phyloP scores from a whole-genome alignment of 83 land plant species.

The Picea abies region DNA sequence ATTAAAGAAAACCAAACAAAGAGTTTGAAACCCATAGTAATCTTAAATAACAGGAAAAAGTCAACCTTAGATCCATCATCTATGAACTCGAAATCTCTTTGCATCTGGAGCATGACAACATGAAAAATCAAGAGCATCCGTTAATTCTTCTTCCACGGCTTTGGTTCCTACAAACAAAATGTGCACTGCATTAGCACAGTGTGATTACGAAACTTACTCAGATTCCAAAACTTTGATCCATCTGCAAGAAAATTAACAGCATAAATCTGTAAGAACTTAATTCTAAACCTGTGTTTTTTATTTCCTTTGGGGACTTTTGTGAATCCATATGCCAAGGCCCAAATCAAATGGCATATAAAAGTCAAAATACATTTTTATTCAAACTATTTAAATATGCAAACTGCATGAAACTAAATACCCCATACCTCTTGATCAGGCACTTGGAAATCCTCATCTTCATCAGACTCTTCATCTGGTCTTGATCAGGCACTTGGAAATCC shows the following conservation, averaged over 20 bases:
- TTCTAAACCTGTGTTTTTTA: slow-evolving; percentile 35
- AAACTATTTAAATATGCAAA: too few species aligned
- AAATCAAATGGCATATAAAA: neutral
- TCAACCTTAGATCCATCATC: slow-evolving; percentile 71
- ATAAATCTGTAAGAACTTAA: neutral
- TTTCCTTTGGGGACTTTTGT: slow-evolving; percentile 25
- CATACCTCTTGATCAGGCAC: too few species aligned
- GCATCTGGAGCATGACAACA: slow-evolving; percentile 62
- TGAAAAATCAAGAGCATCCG: slow-evolving; percentile 61
- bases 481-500: slow-evolving; percentile 57
- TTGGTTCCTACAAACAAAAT: neutral
- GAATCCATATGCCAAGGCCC: slow-evolving; percentile 25
- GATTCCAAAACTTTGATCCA: neutral
- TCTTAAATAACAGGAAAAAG: too few species aligned
- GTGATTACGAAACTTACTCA: neutral
- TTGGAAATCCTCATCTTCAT: too few species aligned
- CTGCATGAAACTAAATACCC: too few species aligned
- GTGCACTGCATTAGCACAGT: too few species aligned
- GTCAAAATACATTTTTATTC: too few species aligned
- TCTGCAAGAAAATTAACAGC: neutral
- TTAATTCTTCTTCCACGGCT: slow-evolving; percentile 47
- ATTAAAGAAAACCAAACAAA: too few species aligned
- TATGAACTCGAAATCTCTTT: slow-evolving; percentile 82
- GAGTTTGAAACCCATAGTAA: too few species aligned
- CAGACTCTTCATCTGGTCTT: too few species aligned